Percentiles rank a stretch among this genome's conserved stretches.
Evolutionary conservation across 495 filamentous ascomycete genomes (phyloP).

Genomic region (Xylaria curta): DNA sequence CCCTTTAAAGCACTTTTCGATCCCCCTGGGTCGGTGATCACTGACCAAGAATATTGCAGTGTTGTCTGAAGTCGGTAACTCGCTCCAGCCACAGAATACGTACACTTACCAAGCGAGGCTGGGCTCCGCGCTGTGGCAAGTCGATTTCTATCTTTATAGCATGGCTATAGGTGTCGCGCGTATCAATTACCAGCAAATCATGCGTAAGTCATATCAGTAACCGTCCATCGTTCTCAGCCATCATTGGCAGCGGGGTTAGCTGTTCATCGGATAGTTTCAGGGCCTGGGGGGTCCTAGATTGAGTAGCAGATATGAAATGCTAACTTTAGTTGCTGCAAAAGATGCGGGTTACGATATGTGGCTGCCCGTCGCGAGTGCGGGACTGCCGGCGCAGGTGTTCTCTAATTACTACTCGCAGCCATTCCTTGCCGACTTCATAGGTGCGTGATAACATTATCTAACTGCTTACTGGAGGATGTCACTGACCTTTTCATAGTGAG

Average conservation of each 20-base stretch:
- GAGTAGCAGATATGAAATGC: not conserved
- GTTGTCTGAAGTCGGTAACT: slow-evolving; percentile 41
- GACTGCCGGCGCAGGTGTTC: slow-evolving; percentile 36
- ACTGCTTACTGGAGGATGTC: not conserved
- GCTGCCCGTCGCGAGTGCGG: slow-evolving; percentile 39
- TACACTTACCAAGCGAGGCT: slow-evolving; percentile 34
- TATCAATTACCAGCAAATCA: slow-evolving; percentile 43
- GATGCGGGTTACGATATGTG: slow-evolving; percentile 40
- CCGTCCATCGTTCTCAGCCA: not conserved
- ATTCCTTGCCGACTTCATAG: slow-evolving; percentile 41
- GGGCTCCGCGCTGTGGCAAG: slow-evolving; percentile 40
- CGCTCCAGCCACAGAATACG: slow-evolving; percentile 32
- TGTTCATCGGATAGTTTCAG: not conserved
- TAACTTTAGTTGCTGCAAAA: slow-evolving; percentile 1
- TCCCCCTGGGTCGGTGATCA: not conserved
- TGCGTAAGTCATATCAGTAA: slow-evolving; percentile 30
- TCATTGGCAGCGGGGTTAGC: not conserved
- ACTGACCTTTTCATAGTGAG: slow-evolving; percentile 21
- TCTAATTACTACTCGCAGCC: slow-evolving; percentile 43
- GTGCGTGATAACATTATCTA: not conserved
- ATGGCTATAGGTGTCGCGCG: slow-evolving; percentile 36
- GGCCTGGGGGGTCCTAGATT: not conserved
- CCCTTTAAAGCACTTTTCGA: not conserved
- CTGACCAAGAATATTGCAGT: slow-evolving; percentile 22
- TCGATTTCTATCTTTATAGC: slow-evolving; percentile 40